Conservation (phyloP, 2,329 filamentous ascomycete species). For the Rhexocercosporidium sp. region DNA sequence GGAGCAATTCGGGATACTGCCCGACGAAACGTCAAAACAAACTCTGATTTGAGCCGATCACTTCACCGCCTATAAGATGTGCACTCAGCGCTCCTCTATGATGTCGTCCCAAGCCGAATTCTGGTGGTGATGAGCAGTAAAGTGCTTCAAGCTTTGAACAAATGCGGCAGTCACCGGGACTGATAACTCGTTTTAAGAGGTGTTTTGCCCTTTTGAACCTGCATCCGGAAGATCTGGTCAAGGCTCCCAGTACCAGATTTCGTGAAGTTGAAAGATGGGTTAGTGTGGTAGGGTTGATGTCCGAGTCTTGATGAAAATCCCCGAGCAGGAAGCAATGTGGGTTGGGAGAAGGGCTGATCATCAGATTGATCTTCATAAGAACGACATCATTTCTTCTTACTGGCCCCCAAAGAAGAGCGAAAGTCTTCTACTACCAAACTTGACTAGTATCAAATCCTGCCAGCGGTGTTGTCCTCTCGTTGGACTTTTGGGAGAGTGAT, state of each 20-base stretch:
- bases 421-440: neutral
- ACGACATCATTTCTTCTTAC: constrained; percentile 5
- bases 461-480: neutral
- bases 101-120: neutral
- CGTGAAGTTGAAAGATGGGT: neutral
- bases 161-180: neutral
- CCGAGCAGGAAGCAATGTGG: neutral
- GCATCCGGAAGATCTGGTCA: constrained; percentile 1
- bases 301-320: constrained; percentile 1
- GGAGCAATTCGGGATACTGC: neutral
- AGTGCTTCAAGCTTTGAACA: constrained; percentile 7
- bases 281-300: neutral
- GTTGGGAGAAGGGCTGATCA: constrained; percentile 2
- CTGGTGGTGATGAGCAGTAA: neutral
- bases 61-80: constrained; percentile 9
- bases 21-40: constrained; percentile 1
- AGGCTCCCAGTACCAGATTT: neutral
- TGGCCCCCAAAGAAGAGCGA: neutral
- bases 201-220: neutral
- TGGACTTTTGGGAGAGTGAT: neutral
- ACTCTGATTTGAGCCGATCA: constrained; percentile 2
- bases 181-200: constrained; percentile 4
- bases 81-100: neutral
- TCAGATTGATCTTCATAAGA: constrained; percentile 8
- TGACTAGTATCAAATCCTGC: neutral